A percentile compares a stretch with the other conserved stretches of the same genome.
Evolutionary conservation across 129 eudicot genomes (phyloP).

Genomic region (Centaurea solstitialis): DNA sequence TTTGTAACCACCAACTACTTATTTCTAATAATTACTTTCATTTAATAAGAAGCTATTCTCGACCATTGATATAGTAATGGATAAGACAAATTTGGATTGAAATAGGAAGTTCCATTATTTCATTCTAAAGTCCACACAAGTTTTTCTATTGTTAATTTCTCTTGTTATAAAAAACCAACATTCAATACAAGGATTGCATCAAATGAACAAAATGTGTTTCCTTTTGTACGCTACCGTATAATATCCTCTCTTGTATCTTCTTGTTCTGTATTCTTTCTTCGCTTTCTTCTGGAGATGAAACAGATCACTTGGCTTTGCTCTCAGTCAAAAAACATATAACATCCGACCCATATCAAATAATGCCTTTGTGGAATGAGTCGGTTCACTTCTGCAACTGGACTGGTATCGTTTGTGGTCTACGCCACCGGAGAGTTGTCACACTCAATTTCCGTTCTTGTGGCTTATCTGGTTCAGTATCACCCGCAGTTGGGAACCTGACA

Average conservation of each 20-base stretch:
- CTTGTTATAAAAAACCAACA: background rate
- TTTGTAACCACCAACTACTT: too few relatives aligned
- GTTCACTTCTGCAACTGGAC: too few relatives aligned
- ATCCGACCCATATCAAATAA: constrained; percentile 11
- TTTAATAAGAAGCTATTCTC: too few relatives aligned
- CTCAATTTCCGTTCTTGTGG: constrained; percentile 22
- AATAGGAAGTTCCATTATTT: too few relatives aligned
- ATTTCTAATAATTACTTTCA: too few relatives aligned
- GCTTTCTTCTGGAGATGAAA: background rate
- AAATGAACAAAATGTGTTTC: constrained; percentile 1
- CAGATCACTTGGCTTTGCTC: constrained; percentile 16
- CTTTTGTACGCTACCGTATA: background rate
- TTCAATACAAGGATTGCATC: background rate
- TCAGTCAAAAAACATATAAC: constrained; percentile 17
- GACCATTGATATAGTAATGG: too few relatives aligned
- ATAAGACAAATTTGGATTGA: too few relatives aligned
- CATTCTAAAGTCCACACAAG: too few relatives aligned
- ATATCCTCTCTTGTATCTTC: background rate
- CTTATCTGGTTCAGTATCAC: constrained; percentile 35
- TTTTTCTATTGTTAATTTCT: background rate
- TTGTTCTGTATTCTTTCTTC: background rate
- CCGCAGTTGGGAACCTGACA: constrained; percentile 36
- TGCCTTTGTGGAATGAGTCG: constrained; percentile 19
- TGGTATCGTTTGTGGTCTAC: constrained; percentile 9
- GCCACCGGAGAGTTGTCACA: constrained; percentile 23